Base-by-base conservation (phyloP, 768 basidiomycete genomes). In the Mycena maculata region DNA sequence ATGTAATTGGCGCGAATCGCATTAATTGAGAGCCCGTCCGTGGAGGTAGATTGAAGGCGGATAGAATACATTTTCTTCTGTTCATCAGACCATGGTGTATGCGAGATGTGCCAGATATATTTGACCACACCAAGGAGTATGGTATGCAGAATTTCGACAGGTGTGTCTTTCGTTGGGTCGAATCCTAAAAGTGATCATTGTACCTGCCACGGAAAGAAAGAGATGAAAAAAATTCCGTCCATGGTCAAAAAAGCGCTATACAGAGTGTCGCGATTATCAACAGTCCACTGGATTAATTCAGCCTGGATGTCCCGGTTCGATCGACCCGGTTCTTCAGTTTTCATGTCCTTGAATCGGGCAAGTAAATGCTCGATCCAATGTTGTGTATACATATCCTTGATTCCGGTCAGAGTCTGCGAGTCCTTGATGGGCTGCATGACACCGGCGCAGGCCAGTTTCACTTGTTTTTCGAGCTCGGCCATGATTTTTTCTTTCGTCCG, bases 331-430 rank as follows among this genome's bases (percentile, higher is more conserved):
- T 77, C 33, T 2, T 63, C 54, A 56, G 72, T 71, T 15, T 72
- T 72, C 68, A 73, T 38, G 27, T 60, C 44, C 20, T 72, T 65
- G 33, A 76, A 67, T 20, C 68, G 63, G 11, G 59, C 49, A 7
- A 81, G 69, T 4, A 83, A 72, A 0, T 65, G 28, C 3, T 81
- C 75, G 63, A 84, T 82, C 79, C 79, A 84, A 41, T 73, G 57
- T 61, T 83, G 78, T 0, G 81, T 78, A 50, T 77, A 77, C 20
- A 54, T 49, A 67, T 84, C 84, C 65, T 85, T 84, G 28, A 82
- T 65, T 13, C 84, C 82, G 2, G 72, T 76, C 11, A 68, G 57
- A 0, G 77, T 78, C 60, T 83, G 82, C 1, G 52, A 22, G 5
- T 74, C 67, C 1, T 70, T 64, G 0, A 83, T 76, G 2, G 25